Conservation (phyloP, 2,329 filamentous ascomycete species). For the Ophidiomyces ophidiicola region DNA sequence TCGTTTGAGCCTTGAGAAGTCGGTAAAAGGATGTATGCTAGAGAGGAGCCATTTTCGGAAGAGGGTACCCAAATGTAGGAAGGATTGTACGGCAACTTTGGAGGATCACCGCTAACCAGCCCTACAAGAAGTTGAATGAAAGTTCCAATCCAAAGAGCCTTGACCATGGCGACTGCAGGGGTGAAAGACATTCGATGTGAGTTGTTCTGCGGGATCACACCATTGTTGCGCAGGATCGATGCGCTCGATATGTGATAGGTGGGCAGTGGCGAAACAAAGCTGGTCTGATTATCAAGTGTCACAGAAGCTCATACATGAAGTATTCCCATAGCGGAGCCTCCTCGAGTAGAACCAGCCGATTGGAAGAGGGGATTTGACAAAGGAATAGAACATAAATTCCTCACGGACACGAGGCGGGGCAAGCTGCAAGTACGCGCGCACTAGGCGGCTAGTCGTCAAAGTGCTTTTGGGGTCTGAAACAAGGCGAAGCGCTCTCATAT, state of each 20-base stretch:
- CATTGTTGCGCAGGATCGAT: slow-evolving; percentile 1
- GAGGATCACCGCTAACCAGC: not conserved
- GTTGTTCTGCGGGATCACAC: not conserved
- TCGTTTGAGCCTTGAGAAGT: slow-evolving; percentile 8
- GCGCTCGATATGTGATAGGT: not conserved
- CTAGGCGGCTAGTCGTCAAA: too few species aligned
- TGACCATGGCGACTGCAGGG: slow-evolving; percentile 11
- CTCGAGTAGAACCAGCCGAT: not conserved
- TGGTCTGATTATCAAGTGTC: not conserved
- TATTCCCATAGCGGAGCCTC: not conserved
- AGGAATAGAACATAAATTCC: too few species aligned
- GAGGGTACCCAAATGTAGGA: slow-evolving; percentile 14
- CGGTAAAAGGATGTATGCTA: slow-evolving; percentile 13
- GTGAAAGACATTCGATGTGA: not conserved
- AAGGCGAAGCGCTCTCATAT: not conserved
- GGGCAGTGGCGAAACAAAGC: not conserved
- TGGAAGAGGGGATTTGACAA: too few species aligned
- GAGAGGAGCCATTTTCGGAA: slow-evolving; percentile 7
- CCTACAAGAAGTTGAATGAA: slow-evolving; percentile 7
- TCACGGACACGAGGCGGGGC: too few species aligned
- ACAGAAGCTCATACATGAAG: not conserved
- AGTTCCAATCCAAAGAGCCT: slow-evolving; percentile 2
- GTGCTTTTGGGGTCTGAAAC: too few species aligned
- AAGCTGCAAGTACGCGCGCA: too few species aligned
- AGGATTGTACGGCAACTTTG: slow-evolving; percentile 15